Evolutionary conservation across 148 eudicot genomes (phyloP), one percentile per base, ranked within the genome.

Genomic region (Simmondsia chinensis): DNA sequence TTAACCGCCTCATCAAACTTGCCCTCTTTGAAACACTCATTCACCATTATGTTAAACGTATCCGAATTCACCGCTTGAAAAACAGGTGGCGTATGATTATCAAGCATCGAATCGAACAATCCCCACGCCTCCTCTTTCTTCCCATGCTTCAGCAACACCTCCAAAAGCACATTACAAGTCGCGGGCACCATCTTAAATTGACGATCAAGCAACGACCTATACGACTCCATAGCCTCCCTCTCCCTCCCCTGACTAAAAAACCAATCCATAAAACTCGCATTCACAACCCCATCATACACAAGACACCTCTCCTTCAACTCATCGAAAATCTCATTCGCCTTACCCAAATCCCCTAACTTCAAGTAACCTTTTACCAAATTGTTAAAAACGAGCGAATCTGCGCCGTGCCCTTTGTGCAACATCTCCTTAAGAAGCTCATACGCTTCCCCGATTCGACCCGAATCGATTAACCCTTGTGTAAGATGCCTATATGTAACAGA

Each of bases 221-320:
- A 87, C 2, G 77, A 69, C n/a, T 82, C 85, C 96, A 87, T 82
- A 2, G 94, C 96, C 46, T 87, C 94, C 48, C 68, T 87, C 17
- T 51, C 74, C 31, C 60, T 82, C 30, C 82, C 94, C 25, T 56
- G 38, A 0, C 40, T 65, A 39, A 87, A 87, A 31, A 62, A 87
- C 87, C 94, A 87, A 29, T 87, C 94, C 94, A 87, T 87, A 45
- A 76, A 87, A 0, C 94, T 87, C 0, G 80, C 93, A 60, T 51
- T 82, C 13, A 87, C 94, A 4, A 76, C 74, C 9, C 96, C 96
- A 49, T 87, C 94, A 50, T 79, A 87, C 21, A 87, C 96, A 14
- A 65, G 40, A 31, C 94, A 87, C 60, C 85, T 46, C 68, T 77
- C 80, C 46, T 76, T 82, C 15, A 87, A 60, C 71, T 87, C 94